Evolutionary conservation across 1,284 basidiomycete species (phyloP), one percentile per base, ranked within the genome.

Genomic region (Cryptococcus maquisensis): DNA sequence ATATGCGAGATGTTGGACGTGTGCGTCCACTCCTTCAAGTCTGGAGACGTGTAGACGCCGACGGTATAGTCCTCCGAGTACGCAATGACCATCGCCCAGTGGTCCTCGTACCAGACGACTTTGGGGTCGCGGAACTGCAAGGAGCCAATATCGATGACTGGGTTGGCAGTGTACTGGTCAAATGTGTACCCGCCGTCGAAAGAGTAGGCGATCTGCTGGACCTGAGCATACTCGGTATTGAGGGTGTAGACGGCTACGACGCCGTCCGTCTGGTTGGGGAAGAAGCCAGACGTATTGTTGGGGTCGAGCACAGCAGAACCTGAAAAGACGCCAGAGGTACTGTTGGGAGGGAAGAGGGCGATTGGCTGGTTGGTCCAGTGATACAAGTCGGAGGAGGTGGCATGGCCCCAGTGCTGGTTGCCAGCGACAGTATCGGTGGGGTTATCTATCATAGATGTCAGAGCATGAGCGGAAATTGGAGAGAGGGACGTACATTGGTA

Each of bases 381-480:
- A 53, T 75, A 78, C n/a, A 77, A 60, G 59, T 78, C 76, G 12
- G 59, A 64, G 23, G 72, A 74, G 15, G 77, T 76, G 15, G 78
- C 77, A 49, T 78, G 77, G 49, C 76, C 77, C 77, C 78, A 79
- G 59, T 78, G 75, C 57, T 77, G 75, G 57, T 77, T 77, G 5
- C 76, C 77, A 1, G 76, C 74, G 12, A 73, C 66, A 13, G 72
- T 51, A 38, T 63, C 64, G 12, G 69, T 69, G 8, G 77, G 77
- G 60, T 79, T 73, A 55, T 72, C 66, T 68, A 38, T 3, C 10
- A 6, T 26, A 3, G 23, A 13, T 8, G 35, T 52, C 35, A 52
- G 50, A 1, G 28, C 16, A 12, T 23, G n/a, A 4, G 3, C 20
- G 6, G 13, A 5, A 8, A 18, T 2, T n/a, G 38, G n/a, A 9